These are phyloP conservation scores for Pleurotus sapidus DNA, from an alignment of 768 basidiomycete species.

Conservation along the genomic window DNA sequence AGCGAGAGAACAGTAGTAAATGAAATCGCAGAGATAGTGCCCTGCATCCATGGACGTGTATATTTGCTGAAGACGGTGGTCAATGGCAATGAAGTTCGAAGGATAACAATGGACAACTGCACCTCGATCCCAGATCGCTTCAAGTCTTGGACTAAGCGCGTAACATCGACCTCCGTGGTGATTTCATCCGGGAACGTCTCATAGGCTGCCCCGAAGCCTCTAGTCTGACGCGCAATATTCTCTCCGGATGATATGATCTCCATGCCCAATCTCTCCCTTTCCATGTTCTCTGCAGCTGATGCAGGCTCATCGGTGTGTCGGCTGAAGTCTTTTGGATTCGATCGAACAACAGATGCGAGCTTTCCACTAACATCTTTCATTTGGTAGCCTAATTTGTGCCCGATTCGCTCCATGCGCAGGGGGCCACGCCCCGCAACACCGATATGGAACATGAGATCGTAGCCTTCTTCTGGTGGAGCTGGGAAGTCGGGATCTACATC, in stretches of 20 bases:
- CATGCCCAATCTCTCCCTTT: constrained; percentile 34
- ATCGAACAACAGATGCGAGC: constrained; percentile 48
- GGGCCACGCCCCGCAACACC: constrained; percentile 66
- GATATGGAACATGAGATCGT: constrained; percentile 70
- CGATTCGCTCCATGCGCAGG: constrained; percentile 59
- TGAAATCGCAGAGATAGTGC: constrained; percentile 74
- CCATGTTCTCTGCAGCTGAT: constrained; percentile 32
- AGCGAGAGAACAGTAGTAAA: constrained; percentile 74
- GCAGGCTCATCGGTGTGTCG: constrained; percentile 30
- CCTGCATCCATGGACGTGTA: constrained; percentile 76
- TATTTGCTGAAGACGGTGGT: constrained; percentile 44
- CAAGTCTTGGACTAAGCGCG: constrained; percentile 52
- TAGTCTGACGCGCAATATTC: constrained; percentile 31
- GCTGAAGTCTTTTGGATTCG: constrained; percentile 38
- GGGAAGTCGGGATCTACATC: constrained; percentile 29
- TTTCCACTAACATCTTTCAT: constrained; percentile 64
- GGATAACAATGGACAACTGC: constrained; percentile 11
- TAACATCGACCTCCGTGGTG: constrained; percentile 58
- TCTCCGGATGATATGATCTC: constrained; percentile 33
- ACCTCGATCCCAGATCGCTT: constrained; percentile 51
- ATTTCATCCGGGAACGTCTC: constrained; percentile 55
- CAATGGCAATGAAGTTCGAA: constrained; percentile 1
- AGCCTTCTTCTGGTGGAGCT: constrained; percentile 45
- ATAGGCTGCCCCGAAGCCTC: constrained; percentile 47
- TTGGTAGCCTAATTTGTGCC: constrained; percentile 66